Evolutionary conservation across 495 filamentous ascomycete species (phyloP).

Genomic region (Copromyces sp.): DNA sequence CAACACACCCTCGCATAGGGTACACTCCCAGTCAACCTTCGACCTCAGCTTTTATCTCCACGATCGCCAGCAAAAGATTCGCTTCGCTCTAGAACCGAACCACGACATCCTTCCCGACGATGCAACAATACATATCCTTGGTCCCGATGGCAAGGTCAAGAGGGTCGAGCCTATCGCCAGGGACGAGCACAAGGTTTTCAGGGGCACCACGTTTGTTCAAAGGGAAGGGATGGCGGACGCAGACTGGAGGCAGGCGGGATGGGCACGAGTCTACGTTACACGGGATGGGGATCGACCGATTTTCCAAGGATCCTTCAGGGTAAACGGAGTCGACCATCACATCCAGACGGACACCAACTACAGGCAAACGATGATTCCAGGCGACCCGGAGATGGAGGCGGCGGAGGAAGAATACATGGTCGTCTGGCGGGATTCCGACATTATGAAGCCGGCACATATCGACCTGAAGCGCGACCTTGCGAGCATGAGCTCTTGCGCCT

Average conservation of each 20-base stretch:
- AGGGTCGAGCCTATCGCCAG: slow-evolving; percentile 56
- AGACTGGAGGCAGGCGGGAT: slow-evolving; percentile 74
- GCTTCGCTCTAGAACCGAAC: slow-evolving; percentile 80
- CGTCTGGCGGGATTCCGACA: slow-evolving; percentile 84
- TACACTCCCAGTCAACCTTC: slow-evolving; percentile 71
- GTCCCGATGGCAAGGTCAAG: slow-evolving; percentile 52
- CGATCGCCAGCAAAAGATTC: slow-evolving; percentile 55
- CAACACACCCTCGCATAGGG: slow-evolving; percentile 64
- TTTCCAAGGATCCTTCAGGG: slow-evolving; percentile 84
- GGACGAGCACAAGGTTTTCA: slow-evolving; percentile 69
- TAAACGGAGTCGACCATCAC: slow-evolving; percentile 76
- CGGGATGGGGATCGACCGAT: slow-evolving; percentile 68
- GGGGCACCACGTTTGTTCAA: slow-evolving; percentile 64
- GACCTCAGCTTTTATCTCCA: slow-evolving; percentile 72
- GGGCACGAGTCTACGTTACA: slow-evolving; percentile 69
- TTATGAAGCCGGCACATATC: slow-evolving; percentile 29
- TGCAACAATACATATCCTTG: slow-evolving; percentile 62
- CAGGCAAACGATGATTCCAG: slow-evolving; percentile 54
- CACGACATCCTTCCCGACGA: slow-evolving; percentile 76
- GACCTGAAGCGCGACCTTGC: slow-evolving; percentile 25
- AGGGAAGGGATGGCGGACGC: slow-evolving; percentile 42
- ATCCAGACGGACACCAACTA: slow-evolving; percentile 70
- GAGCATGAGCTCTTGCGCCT: slow-evolving; percentile 40
- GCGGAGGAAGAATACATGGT: slow-evolving; percentile 72
- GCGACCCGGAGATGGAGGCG: slow-evolving; percentile 61